phyloP scores from a whole-genome alignment of 169 alveolate genomes.

The Plasmodium gaboni region DNA sequence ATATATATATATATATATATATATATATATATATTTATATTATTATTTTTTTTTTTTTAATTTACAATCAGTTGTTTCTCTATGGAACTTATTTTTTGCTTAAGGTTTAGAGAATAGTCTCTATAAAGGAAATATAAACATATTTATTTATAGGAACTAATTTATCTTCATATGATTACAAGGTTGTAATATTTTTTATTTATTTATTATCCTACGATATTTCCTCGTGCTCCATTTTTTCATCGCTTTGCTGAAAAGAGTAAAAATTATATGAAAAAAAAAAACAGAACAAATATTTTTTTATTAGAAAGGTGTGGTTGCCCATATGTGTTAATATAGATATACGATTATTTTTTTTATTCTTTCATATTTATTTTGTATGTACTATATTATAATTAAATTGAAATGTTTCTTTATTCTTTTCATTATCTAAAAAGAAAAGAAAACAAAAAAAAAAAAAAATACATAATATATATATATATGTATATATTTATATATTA shows the following conservation, averaged over 20 bases:
- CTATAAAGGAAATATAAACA: conserved; percentile 1
- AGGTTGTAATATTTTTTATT: neutral
- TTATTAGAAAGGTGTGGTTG: too few species aligned
- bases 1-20: too few species aligned
- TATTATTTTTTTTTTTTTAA: too few species aligned
- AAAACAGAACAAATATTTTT: too few species aligned
- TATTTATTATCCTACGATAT: conserved; percentile 4
- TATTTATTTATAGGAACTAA: neutral
- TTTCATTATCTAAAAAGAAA: conserved; percentile 2
- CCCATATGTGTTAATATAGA: too few species aligned
- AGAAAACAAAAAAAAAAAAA: too few species aligned
- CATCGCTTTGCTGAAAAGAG: conserved; percentile 1
- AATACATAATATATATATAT: too few species aligned
- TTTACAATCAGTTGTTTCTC: conserved; percentile 56
- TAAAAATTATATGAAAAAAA: neutral
- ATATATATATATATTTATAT: too few species aligned
- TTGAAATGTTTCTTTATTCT: neutral
- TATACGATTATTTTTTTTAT: too few species aligned
- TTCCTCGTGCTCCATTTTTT: neutral
- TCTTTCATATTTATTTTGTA: too few species aligned
- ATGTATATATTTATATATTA: neutral
- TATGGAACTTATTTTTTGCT: conserved; percentile 37
- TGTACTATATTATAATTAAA: too few species aligned
- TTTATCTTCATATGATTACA: neutral
- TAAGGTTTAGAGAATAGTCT: neutral